These are phyloP conservation scores for Camellia lanceoleosa DNA, from an alignment of 148 eudicot species.

Conservation along the genomic window DNA sequence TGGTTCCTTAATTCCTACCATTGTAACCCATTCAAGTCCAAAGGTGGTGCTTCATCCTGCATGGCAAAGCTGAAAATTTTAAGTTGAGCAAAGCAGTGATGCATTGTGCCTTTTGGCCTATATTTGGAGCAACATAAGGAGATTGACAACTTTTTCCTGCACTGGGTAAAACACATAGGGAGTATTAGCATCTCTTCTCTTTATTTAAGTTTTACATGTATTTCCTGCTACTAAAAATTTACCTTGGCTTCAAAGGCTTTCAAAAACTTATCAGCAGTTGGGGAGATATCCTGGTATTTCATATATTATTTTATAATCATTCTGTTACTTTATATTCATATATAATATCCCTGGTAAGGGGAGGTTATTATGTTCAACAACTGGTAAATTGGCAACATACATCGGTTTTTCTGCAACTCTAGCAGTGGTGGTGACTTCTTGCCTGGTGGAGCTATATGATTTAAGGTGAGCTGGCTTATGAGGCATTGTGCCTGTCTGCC, in stretches of 20 bases:
- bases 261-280: conserved; percentile 63
- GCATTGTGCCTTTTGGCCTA: conserved; percentile 36
- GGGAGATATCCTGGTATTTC: conserved; percentile 72
- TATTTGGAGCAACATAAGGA: conserved; percentile 48
- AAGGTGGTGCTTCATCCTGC: conserved; percentile 42
- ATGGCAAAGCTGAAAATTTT: conserved; percentile 38
- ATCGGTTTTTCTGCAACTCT: conserved; percentile 56
- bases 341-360: conserved; percentile 80
- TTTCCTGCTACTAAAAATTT: conserved; percentile 57
- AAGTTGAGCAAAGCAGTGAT: conserved; percentile 47
- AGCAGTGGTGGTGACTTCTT: conserved; percentile 74
- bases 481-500: conserved; percentile 93
- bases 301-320: conserved; percentile 25
- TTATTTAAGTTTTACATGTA: conserved; percentile 36
- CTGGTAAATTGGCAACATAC: conserved; percentile 63
- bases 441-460: conserved; percentile 61
- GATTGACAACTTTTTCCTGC: conserved; percentile 45
- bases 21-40: conserved; percentile 22
- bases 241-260: conserved; percentile 58
- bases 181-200: conserved; percentile 65
- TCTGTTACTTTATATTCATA: conserved; percentile 23
- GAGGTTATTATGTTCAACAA: conserved; percentile 51
- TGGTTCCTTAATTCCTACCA: conserved; percentile 15
- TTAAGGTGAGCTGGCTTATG: conserved; percentile 98
- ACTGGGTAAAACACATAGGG: conserved; percentile 60